phyloP scores from a whole-genome alignment of 176 grass and related monocot species.

The Themeda triandra region DNA sequence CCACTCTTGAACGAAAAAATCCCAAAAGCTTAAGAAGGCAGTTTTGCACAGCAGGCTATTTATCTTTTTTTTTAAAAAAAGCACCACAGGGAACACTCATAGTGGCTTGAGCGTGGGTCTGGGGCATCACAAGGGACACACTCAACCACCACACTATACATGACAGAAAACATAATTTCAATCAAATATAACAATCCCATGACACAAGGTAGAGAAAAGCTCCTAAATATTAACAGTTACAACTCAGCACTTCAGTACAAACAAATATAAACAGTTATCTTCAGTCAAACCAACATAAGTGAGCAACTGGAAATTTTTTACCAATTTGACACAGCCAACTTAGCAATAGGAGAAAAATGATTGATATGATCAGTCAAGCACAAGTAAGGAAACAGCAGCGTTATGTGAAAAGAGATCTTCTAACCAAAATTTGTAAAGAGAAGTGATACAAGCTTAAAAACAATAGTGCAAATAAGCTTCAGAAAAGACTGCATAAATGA shows the following conservation, averaged over 20 bases:
- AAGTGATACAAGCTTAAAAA: too few relatives aligned
- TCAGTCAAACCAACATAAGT: not conserved
- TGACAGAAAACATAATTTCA: not conserved
- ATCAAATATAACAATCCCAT: not conserved
- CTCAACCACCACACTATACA: not conserved
- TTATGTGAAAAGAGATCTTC: not conserved
- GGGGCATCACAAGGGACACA: not conserved
- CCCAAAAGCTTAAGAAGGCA: not conserved
- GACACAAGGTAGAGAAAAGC: not conserved
- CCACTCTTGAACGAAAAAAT: not conserved
- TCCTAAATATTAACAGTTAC: not conserved
- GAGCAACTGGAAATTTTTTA: not conserved
- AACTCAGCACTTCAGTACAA: not conserved
- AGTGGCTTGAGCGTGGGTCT: not conserved
- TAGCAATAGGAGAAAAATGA: not conserved
- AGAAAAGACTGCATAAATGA: not conserved
- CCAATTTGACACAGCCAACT: not conserved
- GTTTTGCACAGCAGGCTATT: not conserved
- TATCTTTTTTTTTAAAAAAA: too few relatives aligned
- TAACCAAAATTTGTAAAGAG: not conserved
- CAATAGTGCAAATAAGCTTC: not conserved
- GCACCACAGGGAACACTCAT: not conserved
- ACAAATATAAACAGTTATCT: not conserved
- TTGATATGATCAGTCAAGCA: not conserved
- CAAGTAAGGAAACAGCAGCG: not conserved